Evolutionary conservation across 805 yeast species (phyloP), one percentile per base, ranked within the genome.

Genomic region (Kurtzmaniella fragi): DNA sequence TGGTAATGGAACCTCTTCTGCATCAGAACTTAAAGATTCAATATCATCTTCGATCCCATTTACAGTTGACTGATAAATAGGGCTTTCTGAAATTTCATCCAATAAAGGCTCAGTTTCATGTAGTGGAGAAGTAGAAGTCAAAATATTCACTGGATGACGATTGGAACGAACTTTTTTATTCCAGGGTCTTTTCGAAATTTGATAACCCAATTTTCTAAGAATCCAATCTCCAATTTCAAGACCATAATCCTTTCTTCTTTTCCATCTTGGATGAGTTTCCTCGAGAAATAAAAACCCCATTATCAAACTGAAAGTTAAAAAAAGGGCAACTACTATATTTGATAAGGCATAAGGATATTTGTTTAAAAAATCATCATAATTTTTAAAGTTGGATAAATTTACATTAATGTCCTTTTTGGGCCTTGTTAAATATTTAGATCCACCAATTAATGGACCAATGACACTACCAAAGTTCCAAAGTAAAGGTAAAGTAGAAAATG

Each of bases 381-480:
- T 15, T 48, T 49, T 31, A 63, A 45, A 13, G 46, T 31, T 1
- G 53, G 25, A 20, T 20, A 20, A 5, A 20, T 20, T 20, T 20
- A 20, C 13, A 9, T 16, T 16, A 14, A 9, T 11, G n/a, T 13
- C n/a, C 7, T 56, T 57, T 20, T 53, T 56, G 5, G 80, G 78
- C 30, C 67, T 60, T 10, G 81, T 77, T 33, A 79, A 59, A 38
- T 59, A 67, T 25, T 76, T 75, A 20, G 80, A 54, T 3, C 70
- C 69, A 1, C 71, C 84, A 26, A 80, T 63, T 52, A 77, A 58
- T 1, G 85, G 84, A 1, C 87, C 87, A 11, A 80, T 50, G 11
- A 79, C 70, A 20, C 75, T 60, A 4, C 86, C 87, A 15, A 78
- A 46, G 50, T 80, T 80, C 72, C 77, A 81, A 11, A 80, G 57